Base-by-base conservation (phyloP, 2,329 filamentous ascomycete genomes). In the Zopfia rhizophila region DNA sequence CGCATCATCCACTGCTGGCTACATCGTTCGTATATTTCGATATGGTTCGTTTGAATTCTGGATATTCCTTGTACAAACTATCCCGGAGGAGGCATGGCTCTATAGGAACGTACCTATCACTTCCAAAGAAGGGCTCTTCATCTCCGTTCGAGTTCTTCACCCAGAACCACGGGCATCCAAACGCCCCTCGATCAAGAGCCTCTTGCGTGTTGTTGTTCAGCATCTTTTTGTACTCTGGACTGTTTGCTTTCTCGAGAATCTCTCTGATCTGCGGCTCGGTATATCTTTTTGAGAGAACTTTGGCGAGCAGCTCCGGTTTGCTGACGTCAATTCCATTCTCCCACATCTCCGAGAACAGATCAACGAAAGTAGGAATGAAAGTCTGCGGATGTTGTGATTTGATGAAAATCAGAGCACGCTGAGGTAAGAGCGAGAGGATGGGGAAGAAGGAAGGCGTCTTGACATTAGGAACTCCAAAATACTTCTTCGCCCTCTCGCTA, bases 101-200 rank as follows among this genome's bases (percentile, higher is more conserved):
- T 19, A 2, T 10, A 17, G 16, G 5, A 37, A 70, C 70, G 48
- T 65, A 79, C 82, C 84, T 75, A 72, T 92, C 89, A 70, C 87
- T 91, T 3, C 89, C 89, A 70, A 92, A 92, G 66, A 91, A 90
- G 0, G 86, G 82, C 72, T 89, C 85, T 36, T 78, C 78, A 44
- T 78, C 68, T 0, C 86, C 86, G 51, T 79, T 68, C 2, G 63
- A 66, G 57, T 87, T 83, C 13, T 76, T 78, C 3, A 85, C 88
- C 80, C 84, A 86, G 49, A 89, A 77, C 89, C 89, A 93, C 1
- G 90, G 90, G 37, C 84, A 83, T 0, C 90, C 90, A 69, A 89
- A 93, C 0, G 89, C 89, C 0, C 89, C 89, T 37, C 74, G 75
- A 25, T 82, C 80, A 12, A 90, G 67, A 0, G 82, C 87, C 53